Evolutionary conservation across 768 basidiomycete genomes (phyloP).

Genomic region (Rhodotorula diobovata): DNA sequence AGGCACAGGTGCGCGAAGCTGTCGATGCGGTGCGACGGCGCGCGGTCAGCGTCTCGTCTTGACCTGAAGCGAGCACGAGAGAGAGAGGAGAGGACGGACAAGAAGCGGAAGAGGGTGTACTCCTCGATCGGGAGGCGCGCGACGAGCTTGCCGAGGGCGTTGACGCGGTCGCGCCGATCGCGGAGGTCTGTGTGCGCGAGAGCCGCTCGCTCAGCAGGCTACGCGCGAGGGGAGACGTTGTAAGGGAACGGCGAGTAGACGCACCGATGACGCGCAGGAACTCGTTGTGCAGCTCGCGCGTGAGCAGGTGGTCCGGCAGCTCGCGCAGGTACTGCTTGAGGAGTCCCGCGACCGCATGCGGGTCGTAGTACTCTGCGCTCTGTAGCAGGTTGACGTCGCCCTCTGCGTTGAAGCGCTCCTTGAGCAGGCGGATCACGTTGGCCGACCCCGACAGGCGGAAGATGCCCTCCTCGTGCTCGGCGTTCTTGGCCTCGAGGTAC

Average conservation of each 20-base stretch:
- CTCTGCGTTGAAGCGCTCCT: slow-evolving; percentile 89
- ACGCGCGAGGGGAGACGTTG: neutral
- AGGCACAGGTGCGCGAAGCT: slow-evolving; percentile 71
- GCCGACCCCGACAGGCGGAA: slow-evolving; percentile 61
- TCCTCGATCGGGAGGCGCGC: slow-evolving; percentile 82
- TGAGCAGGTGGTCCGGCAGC: slow-evolving; percentile 84
- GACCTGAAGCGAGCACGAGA: neutral
- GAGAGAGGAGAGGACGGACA: slow-evolving; percentile 55
- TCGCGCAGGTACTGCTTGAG: slow-evolving; percentile 91
- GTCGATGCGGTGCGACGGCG: neutral
- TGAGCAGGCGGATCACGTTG: slow-evolving; percentile 53
- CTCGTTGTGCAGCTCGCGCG: slow-evolving; percentile 79
- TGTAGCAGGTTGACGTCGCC: slow-evolving; percentile 89
- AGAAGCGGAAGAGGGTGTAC: slow-evolving; percentile 85
- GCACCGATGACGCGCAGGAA: slow-evolving; percentile 90
- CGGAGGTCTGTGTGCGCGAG: slow-evolving; percentile 63
- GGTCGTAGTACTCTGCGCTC: slow-evolving; percentile 91
- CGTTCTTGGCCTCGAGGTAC: slow-evolving; percentile 87
- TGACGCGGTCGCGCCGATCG: slow-evolving; percentile 79
- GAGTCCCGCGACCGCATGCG: slow-evolving; percentile 87
- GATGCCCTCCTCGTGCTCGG: slow-evolving; percentile 95
- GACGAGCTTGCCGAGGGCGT: slow-evolving; percentile 78
- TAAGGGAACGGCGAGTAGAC: no score
- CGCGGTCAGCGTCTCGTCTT: no score
- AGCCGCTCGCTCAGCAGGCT: neutral